A percentile compares a stretch with the other conserved stretches of the same genome.
These are phyloP conservation scores for Trichothecium roseum DNA, from an alignment of 2,329 filamentous ascomycete genomes.

Conservation along the genomic window DNA sequence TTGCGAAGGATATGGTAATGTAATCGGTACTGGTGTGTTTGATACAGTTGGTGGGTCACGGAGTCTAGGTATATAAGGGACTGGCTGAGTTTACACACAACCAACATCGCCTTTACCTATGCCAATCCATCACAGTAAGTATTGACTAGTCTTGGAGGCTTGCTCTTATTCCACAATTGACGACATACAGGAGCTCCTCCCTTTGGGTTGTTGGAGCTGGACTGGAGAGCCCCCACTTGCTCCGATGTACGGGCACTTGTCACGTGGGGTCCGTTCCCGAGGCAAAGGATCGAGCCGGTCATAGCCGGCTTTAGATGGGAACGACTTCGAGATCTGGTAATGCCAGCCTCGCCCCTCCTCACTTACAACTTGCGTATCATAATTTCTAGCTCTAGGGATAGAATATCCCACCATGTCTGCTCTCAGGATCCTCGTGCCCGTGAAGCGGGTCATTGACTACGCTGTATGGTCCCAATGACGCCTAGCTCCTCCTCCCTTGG, in stretches of 20 bases:
- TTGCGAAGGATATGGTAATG: no score
- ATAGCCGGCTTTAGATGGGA: slow-evolving; percentile 24
- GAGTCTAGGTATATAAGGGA: neutral
- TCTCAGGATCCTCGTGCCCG: slow-evolving; percentile 66
- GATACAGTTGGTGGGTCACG: no score
- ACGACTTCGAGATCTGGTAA: no score
- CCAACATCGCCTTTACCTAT: neutral
- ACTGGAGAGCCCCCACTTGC: no score
- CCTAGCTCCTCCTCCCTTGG: neutral
- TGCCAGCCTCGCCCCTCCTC: slow-evolving; percentile 12
- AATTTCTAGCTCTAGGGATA: slow-evolving; percentile 1
- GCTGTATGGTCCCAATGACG: slow-evolving; percentile 50
- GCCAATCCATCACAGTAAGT: neutral
- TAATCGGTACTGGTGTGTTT: no score
- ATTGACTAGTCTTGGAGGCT: slow-evolving; percentile 5
- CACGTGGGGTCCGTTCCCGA: slow-evolving; percentile 27
- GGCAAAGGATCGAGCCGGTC: slow-evolving; percentile 26
- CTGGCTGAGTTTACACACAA: neutral
- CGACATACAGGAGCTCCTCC: no score
- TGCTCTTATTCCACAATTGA: no score
- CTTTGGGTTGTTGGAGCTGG: no score
- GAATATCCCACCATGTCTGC: slow-evolving; percentile 39
- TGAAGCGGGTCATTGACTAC: slow-evolving; percentile 83
- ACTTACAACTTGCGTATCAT: neutral
- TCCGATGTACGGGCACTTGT: slow-evolving; percentile 5